Conservation (phyloP, 2,329 filamentous ascomycete species). For the Aphanoascus verrucosus region DNA sequence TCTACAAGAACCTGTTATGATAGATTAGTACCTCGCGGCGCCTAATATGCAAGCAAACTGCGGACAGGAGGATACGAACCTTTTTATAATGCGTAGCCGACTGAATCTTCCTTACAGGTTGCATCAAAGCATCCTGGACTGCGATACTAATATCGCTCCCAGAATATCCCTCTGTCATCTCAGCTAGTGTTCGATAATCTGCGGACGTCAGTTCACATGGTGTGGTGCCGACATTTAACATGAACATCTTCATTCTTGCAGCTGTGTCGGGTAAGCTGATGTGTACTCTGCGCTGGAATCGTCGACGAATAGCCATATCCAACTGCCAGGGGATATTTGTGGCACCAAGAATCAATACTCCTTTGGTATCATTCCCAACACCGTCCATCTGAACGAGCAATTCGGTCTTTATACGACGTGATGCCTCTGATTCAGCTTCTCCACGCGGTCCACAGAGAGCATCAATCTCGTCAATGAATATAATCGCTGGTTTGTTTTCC, state of each 20-base stretch:
- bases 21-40: background rate
- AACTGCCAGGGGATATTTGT: conserved; percentile 99
- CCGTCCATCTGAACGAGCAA: conserved; percentile 98
- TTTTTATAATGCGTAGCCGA: conserved; percentile 96
- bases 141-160: conserved; percentile 93
- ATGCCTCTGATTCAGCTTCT: conserved; percentile 96
- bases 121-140: conserved; percentile 94
- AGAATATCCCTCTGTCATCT: conserved; percentile 84
- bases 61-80: conserved; percentile 40
- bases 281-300: conserved; percentile 92
- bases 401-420: conserved; percentile 94
- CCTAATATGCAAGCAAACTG: background rate
- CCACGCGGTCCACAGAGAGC: conserved; percentile 84
- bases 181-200: conserved; percentile 70
- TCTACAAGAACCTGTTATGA: conserved; percentile 56
- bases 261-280: conserved; percentile 82
- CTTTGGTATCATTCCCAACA: conserved; percentile 88
- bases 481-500: conserved; percentile 95
- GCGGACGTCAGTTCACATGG: conserved; percentile 68
- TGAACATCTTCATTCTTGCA: conserved; percentile 89
- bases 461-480: conserved; percentile 97
- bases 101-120: conserved; percentile 91
- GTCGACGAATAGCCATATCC: conserved; percentile 85
- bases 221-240: conserved; percentile 84
- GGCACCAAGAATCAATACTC: conserved; percentile 86